Conservation (phyloP, 192 early-diverging fungal species). For the Linnemannia zychae region DNA sequence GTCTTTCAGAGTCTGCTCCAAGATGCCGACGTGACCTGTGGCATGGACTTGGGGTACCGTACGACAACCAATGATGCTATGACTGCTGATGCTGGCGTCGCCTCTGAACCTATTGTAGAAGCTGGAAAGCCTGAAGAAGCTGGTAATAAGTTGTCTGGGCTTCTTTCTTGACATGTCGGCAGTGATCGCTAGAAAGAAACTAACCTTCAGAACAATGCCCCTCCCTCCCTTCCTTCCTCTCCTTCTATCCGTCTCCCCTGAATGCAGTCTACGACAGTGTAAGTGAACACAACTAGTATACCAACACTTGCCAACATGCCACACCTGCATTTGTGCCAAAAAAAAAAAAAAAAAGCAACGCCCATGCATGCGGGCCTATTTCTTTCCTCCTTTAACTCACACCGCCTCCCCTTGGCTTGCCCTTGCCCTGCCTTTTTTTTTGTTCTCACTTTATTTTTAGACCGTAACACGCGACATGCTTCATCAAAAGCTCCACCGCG, state of each 20-base stretch:
- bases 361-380: background rate
- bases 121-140: background rate
- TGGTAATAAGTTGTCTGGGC: background rate
- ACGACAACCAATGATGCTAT: background rate
- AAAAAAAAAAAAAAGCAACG: too few relatives aligned
- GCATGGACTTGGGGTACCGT: conserved; percentile 52
- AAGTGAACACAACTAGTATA: background rate
- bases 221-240: background rate
- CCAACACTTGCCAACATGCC: background rate
- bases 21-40: conserved; percentile 62
- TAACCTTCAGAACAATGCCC: background rate
- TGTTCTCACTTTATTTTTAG: background rate
- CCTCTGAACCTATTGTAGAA: background rate
- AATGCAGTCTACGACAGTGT: conserved; percentile 13
- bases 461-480: conserved; percentile 28
- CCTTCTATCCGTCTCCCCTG: background rate
- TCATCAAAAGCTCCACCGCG: conserved; percentile 1
- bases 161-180: too few relatives aligned
- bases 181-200: background rate
- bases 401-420: too few relatives aligned
- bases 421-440: background rate
- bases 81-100: background rate
- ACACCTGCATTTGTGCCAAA: background rate
- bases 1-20: conserved; percentile 59
- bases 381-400: too few relatives aligned